A percentile compares a stretch with the other conserved stretches of the same genome.
These are phyloP conservation scores for Fusarium concolor DNA, from an alignment of 2,329 filamentous ascomycete species.

Conservation along the genomic window DNA sequence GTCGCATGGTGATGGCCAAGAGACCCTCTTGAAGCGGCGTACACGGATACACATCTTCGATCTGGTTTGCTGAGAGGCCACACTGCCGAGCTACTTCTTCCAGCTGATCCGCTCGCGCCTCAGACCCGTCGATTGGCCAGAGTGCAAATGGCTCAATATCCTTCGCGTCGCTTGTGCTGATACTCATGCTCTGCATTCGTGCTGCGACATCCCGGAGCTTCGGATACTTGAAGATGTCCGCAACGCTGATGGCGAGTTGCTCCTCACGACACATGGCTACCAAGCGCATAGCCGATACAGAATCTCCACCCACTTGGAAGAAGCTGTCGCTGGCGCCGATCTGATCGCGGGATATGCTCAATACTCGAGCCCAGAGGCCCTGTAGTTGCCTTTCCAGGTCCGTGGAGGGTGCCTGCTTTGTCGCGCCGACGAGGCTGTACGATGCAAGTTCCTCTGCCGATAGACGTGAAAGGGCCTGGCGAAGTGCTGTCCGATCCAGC, in stretches of 20 bases:
- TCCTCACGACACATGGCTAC: constrained; percentile 7
- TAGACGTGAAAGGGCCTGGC: constrained; percentile 8
- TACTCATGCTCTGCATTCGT: constrained; percentile 5
- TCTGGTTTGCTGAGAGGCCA: background rate
- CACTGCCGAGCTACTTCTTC: constrained; percentile 2
- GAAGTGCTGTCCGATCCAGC: constrained; percentile 13
- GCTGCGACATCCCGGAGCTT: constrained; percentile 6
- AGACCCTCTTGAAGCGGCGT: constrained; percentile 53
- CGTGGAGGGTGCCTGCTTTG: constrained; percentile 8
- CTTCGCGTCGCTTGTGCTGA: background rate
- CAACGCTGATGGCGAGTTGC: constrained; percentile 31
- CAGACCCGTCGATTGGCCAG: constrained; percentile 5
- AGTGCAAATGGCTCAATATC: constrained; percentile 9
- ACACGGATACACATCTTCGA: too few species aligned
- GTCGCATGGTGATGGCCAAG: constrained; percentile 36
- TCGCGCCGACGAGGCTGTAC: constrained; percentile 8
- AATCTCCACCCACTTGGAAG: constrained; percentile 56
- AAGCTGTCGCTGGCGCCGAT: constrained; percentile 58
- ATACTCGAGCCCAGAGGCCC: constrained; percentile 52
- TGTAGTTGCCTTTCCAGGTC: constrained; percentile 39
- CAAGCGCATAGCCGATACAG: constrained; percentile 46
- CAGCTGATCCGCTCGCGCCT: constrained; percentile 3
- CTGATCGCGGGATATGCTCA: constrained; percentile 53
- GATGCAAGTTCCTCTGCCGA: constrained; percentile 7
- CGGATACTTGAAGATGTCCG: constrained; percentile 53